Percentiles rank a stretch among this genome's conserved stretches.
phyloP scores from a whole-genome alignment of 768 basidiomycete genomes.

The Amanita pseudoporphyria region DNA sequence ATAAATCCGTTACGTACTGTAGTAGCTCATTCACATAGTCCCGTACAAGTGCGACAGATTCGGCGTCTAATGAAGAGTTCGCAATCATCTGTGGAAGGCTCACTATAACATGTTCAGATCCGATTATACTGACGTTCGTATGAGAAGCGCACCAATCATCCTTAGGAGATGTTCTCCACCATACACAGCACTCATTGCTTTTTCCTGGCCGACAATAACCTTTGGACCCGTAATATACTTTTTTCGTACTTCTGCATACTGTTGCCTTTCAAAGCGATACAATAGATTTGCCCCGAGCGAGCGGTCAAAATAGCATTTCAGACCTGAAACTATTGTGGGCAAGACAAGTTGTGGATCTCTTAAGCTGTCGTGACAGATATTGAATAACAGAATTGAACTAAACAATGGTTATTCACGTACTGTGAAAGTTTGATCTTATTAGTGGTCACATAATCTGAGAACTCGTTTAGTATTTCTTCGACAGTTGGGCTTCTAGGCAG shows the following conservation, averaged over 20 bases:
- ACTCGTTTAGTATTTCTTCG: conserved; percentile 65
- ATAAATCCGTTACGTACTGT: conserved; percentile 33
- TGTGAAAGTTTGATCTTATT: conserved; percentile 30
- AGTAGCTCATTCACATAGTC: conserved; percentile 90
- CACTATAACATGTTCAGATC: conserved; percentile 37
- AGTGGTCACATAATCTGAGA: conserved; percentile 50
- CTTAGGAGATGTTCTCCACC: conserved; percentile 91
- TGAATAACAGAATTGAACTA: not conserved
- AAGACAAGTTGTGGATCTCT: conserved; percentile 63
- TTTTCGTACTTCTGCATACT: conserved; percentile 76
- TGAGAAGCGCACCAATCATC: conserved; percentile 62
- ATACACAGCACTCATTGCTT: conserved; percentile 84
- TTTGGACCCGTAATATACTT: conserved; percentile 63
- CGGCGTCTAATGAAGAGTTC: conserved; percentile 82
- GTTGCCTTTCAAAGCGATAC: conserved; percentile 91
- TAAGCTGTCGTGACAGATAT: conserved; percentile 29
- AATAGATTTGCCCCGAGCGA: conserved; percentile 83
- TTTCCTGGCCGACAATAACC: conserved; percentile 59
- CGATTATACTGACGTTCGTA: conserved; percentile 2
- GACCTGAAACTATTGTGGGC: conserved; percentile 75
- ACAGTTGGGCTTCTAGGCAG: conserved; percentile 79
- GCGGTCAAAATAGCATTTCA: conserved; percentile 90
- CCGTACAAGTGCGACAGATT: conserved; percentile 71
- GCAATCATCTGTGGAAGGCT: conserved; percentile 88
- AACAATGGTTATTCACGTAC: conserved; percentile 22